Base-by-base conservation (phyloP, 2,329 filamentous ascomycete species). In the Microascus cirrosus region DNA sequence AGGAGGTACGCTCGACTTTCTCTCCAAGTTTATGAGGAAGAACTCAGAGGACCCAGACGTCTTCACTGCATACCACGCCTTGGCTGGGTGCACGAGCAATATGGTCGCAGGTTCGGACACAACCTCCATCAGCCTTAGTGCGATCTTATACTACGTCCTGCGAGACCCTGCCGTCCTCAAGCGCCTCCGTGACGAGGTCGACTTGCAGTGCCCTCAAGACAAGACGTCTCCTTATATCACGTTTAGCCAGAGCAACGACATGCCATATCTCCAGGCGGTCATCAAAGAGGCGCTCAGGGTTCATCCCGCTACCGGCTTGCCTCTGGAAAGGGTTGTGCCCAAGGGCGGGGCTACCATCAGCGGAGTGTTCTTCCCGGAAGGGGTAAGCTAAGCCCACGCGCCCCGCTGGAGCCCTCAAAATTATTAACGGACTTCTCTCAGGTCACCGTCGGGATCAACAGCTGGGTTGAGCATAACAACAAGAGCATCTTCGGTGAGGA, bases 211-310 rank as follows among this genome's bases (percentile, higher is more conserved):
- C 25, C 34, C 48, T 50, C n/a, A 54, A 12, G 60, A 58, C 8
- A 52, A 60, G 5, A 6, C 58, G 50, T 59, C 59, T 7, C 55
- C 61, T 1, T 32, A 56, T 3, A 58, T 67, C 28, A 62, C 62
- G 0, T 71, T 67, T 55, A 63, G 63, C 36, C 62, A 68, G 18
- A 60, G 63, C 2, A 65, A 68, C 58, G 59, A 64, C 2, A 63
- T 76, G 58, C 71, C 74, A 0, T 82, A 79, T 60, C 67, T 80
- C 13, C 74, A 80, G 60, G 77, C 76, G 1, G 71, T 75, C 11
- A 73, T 80, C 51, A 78, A 78, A 58, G 78, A 81, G 62, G 74
- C 74, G 0, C 63, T 80, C 8, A 71, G 79, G 22, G 65, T 81
- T 48, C 73, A 78, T 56, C 71, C 77, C 2, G 73, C 75, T 1